phyloP scores from a whole-genome alignment of 495 filamentous ascomycete genomes.

The Cercophora scortea region DNA sequence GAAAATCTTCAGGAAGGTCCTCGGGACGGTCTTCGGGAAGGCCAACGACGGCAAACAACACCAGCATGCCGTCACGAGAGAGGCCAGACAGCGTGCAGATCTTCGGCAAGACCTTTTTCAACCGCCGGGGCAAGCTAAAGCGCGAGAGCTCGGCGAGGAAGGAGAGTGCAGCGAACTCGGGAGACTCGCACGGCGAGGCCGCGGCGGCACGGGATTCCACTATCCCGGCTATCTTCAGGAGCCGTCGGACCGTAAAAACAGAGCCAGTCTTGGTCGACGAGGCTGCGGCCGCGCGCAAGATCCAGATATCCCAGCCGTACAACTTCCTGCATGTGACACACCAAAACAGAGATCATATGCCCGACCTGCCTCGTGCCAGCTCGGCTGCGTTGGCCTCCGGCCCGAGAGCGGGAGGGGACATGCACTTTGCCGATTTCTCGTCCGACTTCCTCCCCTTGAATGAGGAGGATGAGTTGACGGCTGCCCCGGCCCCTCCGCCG shows the following conservation, averaged over 20 bases:
- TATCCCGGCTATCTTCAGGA: conserved; percentile 34
- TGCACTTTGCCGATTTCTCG: conserved; percentile 57
- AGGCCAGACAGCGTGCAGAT: conserved; percentile 47
- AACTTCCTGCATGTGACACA: conserved; percentile 86
- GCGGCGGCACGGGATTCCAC: conserved; percentile 27
- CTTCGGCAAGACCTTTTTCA: conserved; percentile 47
- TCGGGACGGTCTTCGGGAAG: conserved; percentile 6
- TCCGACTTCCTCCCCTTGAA: conserved; percentile 38
- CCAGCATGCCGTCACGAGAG: conserved; percentile 37
- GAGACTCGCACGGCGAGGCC: conserved; percentile 22
- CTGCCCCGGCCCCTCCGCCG: background rate
- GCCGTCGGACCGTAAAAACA: conserved; percentile 29
- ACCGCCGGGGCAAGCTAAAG: conserved; percentile 31
- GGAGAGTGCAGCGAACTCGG: background rate
- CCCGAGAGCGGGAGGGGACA: conserved; percentile 50
- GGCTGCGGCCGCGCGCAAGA: conserved; percentile 21
- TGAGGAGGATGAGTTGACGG: conserved; percentile 17
- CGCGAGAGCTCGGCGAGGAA: conserved; percentile 27
- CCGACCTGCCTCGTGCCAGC: conserved; percentile 47
- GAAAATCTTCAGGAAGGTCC: conserved; percentile 43
- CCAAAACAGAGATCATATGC: conserved; percentile 57
- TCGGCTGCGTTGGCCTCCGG: conserved; percentile 57
- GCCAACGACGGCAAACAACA: conserved; percentile 5
- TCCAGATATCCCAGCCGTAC: conserved; percentile 71
- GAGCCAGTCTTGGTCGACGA: conserved; percentile 19